These are phyloP conservation scores for Exophiala spinifera DNA, from an alignment of 2,329 filamentous ascomycete genomes.

Conservation along the genomic window DNA sequence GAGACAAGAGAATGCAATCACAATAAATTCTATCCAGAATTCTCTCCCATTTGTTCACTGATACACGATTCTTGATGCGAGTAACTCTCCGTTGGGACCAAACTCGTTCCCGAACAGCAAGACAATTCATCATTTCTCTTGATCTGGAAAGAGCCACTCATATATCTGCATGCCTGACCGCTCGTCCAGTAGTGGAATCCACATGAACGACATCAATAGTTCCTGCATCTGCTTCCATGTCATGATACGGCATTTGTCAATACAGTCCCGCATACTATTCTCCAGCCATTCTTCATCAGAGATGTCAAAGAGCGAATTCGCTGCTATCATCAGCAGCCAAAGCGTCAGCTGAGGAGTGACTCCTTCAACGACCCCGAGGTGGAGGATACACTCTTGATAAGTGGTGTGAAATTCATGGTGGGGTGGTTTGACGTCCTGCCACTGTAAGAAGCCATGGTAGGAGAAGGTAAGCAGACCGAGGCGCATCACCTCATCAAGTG, in stretches of 20 bases:
- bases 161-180: too few relatives aligned
- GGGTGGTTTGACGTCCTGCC: conserved; percentile 30
- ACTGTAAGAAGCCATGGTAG: conserved; percentile 40
- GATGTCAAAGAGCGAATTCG: conserved; percentile 10
- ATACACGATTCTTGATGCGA: background rate
- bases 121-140: too few relatives aligned
- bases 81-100: background rate
- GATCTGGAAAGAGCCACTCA: too few relatives aligned
- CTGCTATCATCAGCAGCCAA: conserved; percentile 28
- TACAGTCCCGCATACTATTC: background rate
- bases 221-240: conserved; percentile 25
- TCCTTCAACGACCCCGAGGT: background rate
- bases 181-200: conserved; percentile 35
- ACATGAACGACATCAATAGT: conserved; percentile 33
- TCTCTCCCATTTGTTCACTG: background rate
- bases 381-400: conserved; percentile 20
- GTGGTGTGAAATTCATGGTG: conserved; percentile 23
- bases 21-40: background rate
- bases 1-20: background rate
- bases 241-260: background rate
- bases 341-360: conserved; percentile 11
- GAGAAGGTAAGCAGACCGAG: conserved; percentile 42
- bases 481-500: conserved; percentile 38
- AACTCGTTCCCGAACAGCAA: background rate
- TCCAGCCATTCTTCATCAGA: conserved; percentile 13